These are phyloP conservation scores for Tripterygium wilfordii DNA, from an alignment of 177 flowering plant genomes.

Conservation along the genomic window DNA sequence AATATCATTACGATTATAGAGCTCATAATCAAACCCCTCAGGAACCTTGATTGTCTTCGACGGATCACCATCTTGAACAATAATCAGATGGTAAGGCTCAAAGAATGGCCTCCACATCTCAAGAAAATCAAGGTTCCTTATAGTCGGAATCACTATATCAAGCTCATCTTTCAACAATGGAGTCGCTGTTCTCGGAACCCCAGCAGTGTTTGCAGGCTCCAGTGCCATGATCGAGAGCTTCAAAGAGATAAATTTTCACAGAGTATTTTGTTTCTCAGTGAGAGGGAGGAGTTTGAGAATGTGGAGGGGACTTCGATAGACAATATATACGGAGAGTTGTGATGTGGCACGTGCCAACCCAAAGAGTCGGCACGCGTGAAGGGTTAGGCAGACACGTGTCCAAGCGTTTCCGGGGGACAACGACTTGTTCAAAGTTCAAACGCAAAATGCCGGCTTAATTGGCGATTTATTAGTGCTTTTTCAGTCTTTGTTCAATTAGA, in stretches of 20 bases:
- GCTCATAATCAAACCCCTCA: conserved; percentile 31
- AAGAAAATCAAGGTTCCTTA: conserved; percentile 31
- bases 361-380: not conserved
- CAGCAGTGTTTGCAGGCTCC: conserved; percentile 15
- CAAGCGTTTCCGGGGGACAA: too few species aligned
- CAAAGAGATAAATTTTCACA: not conserved
- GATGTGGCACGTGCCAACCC: not conserved
- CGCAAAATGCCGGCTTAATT: too few species aligned
- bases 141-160: conserved; percentile 36
- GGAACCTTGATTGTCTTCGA: conserved; percentile 33
- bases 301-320: not conserved
- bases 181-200: conserved; percentile 8
- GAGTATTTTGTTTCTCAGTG: too few species aligned
- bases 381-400: not conserved
- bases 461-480: too few species aligned
- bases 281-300: not conserved
- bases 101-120: conserved; percentile 42
- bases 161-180: conserved; percentile 27
- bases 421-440: not conserved
- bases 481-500: too few species aligned
- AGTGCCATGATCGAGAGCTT: conserved; percentile 8
- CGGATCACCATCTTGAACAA: conserved; percentile 38
- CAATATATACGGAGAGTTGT: not conserved
- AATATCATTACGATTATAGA: conserved; percentile 31
- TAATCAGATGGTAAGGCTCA: conserved; percentile 31